Evolutionary conservation across 2,329 filamentous ascomycete genomes (phyloP).

Genomic region (Talaromyces sp.): DNA sequence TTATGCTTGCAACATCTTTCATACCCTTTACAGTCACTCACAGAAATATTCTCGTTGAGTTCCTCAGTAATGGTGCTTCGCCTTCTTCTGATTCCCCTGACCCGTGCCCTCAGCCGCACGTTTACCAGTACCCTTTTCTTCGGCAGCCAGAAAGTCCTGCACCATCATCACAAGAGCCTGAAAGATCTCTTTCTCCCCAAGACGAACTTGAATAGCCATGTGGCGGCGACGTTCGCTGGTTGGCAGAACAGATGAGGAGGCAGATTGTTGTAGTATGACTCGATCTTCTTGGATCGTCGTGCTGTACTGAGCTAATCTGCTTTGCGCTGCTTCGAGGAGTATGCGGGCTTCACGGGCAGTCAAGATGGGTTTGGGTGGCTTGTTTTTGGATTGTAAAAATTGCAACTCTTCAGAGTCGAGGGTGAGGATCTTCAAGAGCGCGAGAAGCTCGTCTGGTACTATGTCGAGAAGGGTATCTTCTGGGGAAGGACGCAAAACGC

Average conservation of each 20-base stretch:
- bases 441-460: slow-evolving; percentile 38
- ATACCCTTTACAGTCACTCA: neutral
- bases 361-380: slow-evolving; percentile 35
- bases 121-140: slow-evolving; percentile 16
- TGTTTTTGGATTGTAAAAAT: slow-evolving; percentile 34
- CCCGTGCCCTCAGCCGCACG: slow-evolving; percentile 30
- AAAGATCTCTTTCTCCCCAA: slow-evolving; percentile 69
- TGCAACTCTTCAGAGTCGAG: slow-evolving; percentile 33
- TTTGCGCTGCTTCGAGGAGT: slow-evolving; percentile 33
- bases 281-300: slow-evolving; percentile 54
- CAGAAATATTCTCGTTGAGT: neutral
- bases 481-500: slow-evolving; percentile 46
- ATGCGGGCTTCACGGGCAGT: slow-evolving; percentile 29
- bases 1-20: neutral
- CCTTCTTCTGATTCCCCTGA: slow-evolving; percentile 27
- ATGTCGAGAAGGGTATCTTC: slow-evolving; percentile 30
- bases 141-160: slow-evolving; percentile 23
- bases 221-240: slow-evolving; percentile 34
- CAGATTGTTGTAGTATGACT: slow-evolving; percentile 36
- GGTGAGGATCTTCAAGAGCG: slow-evolving; percentile 36
- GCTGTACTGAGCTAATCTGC: slow-evolving; percentile 46
- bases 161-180: slow-evolving; percentile 49
- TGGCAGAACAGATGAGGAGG: slow-evolving; percentile 35
- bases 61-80: slow-evolving; percentile 21
- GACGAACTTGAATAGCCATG: slow-evolving; percentile 65